phyloP scores from a whole-genome alignment of 257 asterid species.

The Capsicum chinense region DNA sequence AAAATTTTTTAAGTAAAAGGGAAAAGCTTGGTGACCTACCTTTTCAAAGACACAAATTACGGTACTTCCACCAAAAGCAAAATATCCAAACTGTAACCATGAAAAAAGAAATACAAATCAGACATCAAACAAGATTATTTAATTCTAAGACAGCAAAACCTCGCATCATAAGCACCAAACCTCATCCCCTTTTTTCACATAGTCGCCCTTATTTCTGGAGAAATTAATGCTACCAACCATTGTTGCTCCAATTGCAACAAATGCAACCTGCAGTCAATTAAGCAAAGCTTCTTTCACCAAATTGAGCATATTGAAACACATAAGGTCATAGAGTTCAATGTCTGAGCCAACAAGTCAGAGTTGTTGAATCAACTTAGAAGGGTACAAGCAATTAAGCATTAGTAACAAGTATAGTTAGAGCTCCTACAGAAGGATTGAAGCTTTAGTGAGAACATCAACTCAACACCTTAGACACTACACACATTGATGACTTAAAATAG shows the following conservation, averaged over 20 bases:
- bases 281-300: conserved; percentile 17
- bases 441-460: background rate
- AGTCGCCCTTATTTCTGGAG: conserved; percentile 64
- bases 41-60: conserved; percentile 94
- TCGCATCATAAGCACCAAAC: conserved; percentile 39
- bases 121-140: conserved; percentile 27
- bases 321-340: background rate
- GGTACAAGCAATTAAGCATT: conserved; percentile 18
- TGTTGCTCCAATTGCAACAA: conserved; percentile 98
- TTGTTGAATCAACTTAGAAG: conserved; percentile 13
- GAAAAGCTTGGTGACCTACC: conserved; percentile 48
- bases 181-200: conserved; percentile 90
- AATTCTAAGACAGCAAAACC: background rate
- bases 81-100: conserved; percentile 82
- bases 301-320: conserved; percentile 5
- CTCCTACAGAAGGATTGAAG: conserved; percentile 15
- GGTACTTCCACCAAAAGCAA: conserved; percentile 98
- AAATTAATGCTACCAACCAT: conserved; percentile 98
- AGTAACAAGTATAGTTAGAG: conserved; percentile 4
- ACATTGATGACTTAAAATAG: background rate
- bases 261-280: conserved; percentile 72
- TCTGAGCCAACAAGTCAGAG: conserved; percentile 21
- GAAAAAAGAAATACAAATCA: conserved; percentile 16
- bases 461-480: conserved; percentile 21
- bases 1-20: background rate